Base-by-base conservation (phyloP, 345 rosid genomes). In the Salix viminalis region DNA sequence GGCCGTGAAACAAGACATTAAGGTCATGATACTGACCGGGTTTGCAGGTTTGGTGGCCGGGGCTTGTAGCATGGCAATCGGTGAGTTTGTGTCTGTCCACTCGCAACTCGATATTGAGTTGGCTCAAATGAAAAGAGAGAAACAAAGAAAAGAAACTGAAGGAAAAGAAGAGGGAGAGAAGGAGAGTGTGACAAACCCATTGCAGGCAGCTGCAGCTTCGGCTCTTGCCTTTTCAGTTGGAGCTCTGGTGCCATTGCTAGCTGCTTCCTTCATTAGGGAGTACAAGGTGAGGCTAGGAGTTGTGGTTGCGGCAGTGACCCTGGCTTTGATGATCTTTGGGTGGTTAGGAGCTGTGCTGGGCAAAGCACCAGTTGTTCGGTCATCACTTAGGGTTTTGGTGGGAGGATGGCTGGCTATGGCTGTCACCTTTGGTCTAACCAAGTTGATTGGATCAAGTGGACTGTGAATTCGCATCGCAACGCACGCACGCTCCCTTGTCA, bases 351-450 rank as follows among this genome's bases (percentile, higher is more conserved):
- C 97, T 3, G 83, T 87, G n/a, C 39, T 94, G 50, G 98, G 98
- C 73, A 90, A 89, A 71, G 91, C 93, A 0, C 92, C 95, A 0
- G 80, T 23, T 54, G 70, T 86, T 52, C 80, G 80, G 80, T 90
- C 97, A 2, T 68, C 90, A 7, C 75, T 69, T 58, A 87, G 98
- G 87, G 97, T 94, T 76, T 82, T 94, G 81, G 46, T 91, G 18
- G 99, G 99, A 18, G 99, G 99, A 2, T 91, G 97, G 94, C 61
- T 95, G 24, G 99, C 99, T 42, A 95, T 95, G 97, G 97, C 94
- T 19, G 69, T 92, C 24, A 94, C 98, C 30, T 94, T 85, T 81
- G 97, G 95, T 12, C 77, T 94, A 19, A 92, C 98, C 73, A 94
- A 87, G 85, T 79, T 91, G 76, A 88, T 94, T 56, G 97, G 92